Conservation (phyloP, 2,329 filamentous ascomycete species). For the Metarhizium humberi region DNA sequence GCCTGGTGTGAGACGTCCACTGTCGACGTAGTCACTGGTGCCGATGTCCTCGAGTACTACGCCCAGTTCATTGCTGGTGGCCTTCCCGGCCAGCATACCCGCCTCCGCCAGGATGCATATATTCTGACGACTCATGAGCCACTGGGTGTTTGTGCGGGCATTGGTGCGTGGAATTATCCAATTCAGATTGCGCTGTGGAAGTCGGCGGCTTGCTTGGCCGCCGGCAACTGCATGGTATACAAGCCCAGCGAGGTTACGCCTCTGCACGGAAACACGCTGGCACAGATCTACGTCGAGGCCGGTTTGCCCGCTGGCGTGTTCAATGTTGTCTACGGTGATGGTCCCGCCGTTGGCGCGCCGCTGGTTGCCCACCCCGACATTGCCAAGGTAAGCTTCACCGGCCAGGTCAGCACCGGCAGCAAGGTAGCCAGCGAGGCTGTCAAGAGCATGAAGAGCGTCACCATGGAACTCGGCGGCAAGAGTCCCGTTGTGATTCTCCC, state of each 20-base stretch:
- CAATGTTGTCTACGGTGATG: conserved; percentile 76
- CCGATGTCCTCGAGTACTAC: conserved; percentile 81
- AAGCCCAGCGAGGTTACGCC: conserved; percentile 84
- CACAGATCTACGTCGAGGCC: conserved; percentile 68
- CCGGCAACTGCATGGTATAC: conserved; percentile 85
- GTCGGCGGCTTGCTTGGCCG: conserved; percentile 74
- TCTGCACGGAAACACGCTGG: conserved; percentile 68
- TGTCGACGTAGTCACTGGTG: conserved; percentile 75
- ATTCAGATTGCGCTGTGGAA: conserved; percentile 90
- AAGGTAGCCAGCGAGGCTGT: conserved; percentile 72
- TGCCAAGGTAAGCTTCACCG: conserved; percentile 84
- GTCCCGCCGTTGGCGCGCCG: conserved; percentile 61
- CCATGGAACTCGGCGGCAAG: conserved; percentile 88
- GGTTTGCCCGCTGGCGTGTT: conserved; percentile 76
- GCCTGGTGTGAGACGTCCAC: conserved; percentile 75
- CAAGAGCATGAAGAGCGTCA: conserved; percentile 78
- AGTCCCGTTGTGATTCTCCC: conserved; percentile 72
- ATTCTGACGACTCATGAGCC: conserved; percentile 77
- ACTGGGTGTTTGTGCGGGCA: conserved; percentile 75
- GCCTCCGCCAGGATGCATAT: conserved; percentile 66
- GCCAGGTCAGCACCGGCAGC: conserved; percentile 73
- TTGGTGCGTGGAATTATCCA: conserved; percentile 88
- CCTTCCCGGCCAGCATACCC: conserved; percentile 70
- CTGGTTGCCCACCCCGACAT: conserved; percentile 64
- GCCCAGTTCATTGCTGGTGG: conserved; percentile 72